A percentile compares a stretch with the other conserved stretches of the same genome.
These are phyloP conservation scores for Xylaria palmicola DNA, from an alignment of 495 filamentous ascomycete genomes.

Conservation along the genomic window DNA sequence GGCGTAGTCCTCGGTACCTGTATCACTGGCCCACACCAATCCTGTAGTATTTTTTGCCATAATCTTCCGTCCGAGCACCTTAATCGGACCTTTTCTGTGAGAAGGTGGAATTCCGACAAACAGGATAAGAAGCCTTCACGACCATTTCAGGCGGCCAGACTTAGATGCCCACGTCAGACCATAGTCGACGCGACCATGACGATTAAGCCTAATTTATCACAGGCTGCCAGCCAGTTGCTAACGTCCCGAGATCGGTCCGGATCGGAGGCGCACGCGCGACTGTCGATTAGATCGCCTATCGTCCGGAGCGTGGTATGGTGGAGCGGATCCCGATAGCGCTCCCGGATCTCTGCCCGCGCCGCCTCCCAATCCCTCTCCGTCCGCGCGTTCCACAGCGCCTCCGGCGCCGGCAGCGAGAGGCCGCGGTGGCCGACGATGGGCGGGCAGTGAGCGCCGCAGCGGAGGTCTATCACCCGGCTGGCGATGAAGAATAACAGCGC, in stretches of 20 bases:
- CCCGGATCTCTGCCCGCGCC: background rate
- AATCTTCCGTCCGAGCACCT: no score
- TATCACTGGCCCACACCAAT: no score
- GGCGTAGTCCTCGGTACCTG: no score
- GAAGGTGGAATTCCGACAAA: no score
- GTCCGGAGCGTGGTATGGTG: conserved; percentile 8
- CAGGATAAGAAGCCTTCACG: no score
- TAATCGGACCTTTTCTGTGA: no score
- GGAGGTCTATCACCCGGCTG: conserved; percentile 25
- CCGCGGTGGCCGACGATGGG: conserved; percentile 20
- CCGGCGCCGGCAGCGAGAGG: conserved; percentile 21
- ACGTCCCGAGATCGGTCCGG: conserved; percentile 16
- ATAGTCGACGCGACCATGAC: conserved; percentile 23
- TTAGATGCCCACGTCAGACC: conserved; percentile 10
- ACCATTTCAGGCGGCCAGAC: background rate
- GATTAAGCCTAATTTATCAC: conserved; percentile 24
- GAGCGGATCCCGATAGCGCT: background rate
- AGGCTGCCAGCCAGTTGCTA: conserved; percentile 26
- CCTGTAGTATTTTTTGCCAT: no score
- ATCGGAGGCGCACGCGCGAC: conserved; percentile 10
- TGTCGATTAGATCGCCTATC: conserved; percentile 25
- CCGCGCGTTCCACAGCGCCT: conserved; percentile 21
- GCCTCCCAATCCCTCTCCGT: conserved; percentile 23
- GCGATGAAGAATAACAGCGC: conserved; percentile 25
- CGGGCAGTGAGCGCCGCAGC: conserved; percentile 18